A percentile compares a stretch with the other conserved stretches of the same genome.
These are phyloP conservation scores for Saccharomycopsis crataegensis DNA, from an alignment of 1,139 yeast genomes.

Conservation along the genomic window DNA sequence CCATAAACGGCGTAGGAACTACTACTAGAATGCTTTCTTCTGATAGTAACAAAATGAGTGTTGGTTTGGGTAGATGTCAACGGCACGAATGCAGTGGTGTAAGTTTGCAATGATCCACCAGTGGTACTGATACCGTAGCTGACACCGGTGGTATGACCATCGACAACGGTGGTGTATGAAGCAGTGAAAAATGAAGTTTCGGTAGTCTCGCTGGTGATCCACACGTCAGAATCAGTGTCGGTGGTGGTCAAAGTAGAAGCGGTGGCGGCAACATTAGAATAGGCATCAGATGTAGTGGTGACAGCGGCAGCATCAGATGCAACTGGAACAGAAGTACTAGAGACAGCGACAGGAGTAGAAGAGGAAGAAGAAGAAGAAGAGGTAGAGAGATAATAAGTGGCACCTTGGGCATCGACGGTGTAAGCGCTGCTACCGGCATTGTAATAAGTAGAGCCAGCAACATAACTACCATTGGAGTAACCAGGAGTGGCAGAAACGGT, in stretches of 20 bases:
- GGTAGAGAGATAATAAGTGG: constrained; percentile 1
- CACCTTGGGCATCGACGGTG: constrained; percentile 1
- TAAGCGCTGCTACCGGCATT: not conserved
- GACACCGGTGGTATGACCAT: constrained; percentile 18
- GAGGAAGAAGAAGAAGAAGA: constrained; percentile 2
- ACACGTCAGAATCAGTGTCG: constrained; percentile 10
- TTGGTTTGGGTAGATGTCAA: constrained; percentile 18
- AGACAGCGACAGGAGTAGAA: constrained; percentile 6
- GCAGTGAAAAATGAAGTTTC: constrained; percentile 10
- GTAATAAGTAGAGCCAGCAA: constrained; percentile 1
- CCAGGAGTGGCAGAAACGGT: not conserved
- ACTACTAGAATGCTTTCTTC: constrained; percentile 7
- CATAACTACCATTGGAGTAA: not conserved
- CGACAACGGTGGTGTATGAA: constrained; percentile 13
- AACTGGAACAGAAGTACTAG: not conserved
- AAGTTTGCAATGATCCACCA: constrained; percentile 11
- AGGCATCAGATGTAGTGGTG: not conserved
- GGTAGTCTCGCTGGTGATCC: constrained; percentile 8
- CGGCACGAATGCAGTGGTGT: constrained; percentile 16
- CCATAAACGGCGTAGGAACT: not conserved
- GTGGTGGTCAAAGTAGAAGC: constrained; percentile 2
- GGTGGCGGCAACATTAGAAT: not conserved
- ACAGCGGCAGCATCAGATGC: constrained; percentile 8
- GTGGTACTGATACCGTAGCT: constrained; percentile 13
- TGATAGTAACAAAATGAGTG: constrained; percentile 16